Evolutionary conservation across 116 monocot species (phyloP).

Genomic region (Cymodocea nodosa): DNA sequence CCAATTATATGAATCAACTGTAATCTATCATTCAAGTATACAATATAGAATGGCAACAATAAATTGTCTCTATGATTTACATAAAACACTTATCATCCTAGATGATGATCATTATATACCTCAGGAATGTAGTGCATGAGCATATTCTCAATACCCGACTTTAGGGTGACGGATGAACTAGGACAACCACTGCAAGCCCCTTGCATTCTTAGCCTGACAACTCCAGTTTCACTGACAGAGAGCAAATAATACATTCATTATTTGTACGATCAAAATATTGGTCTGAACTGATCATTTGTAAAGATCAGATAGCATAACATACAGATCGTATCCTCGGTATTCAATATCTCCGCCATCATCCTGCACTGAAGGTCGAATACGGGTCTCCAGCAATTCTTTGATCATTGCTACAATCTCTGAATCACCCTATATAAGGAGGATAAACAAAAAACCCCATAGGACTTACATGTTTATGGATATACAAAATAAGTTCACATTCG

Average conservation of each 20-base stretch:
- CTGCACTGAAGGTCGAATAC: conserved; percentile 87
- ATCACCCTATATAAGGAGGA: conserved; percentile 46
- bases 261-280: background rate
- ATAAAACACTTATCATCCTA: background rate
- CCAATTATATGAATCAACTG: too few species aligned
- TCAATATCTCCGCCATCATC: conserved; percentile 98
- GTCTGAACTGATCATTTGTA: background rate
- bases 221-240: conserved; percentile 56
- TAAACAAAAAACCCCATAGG: background rate
- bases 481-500: too few species aligned
- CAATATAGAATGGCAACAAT: background rate
- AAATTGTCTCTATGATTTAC: background rate
- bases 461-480: background rate
- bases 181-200: conserved; percentile 98
- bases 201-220: conserved; percentile 90
- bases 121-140: conserved; percentile 97
- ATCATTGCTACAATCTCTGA: conserved; percentile 98
- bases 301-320: background rate
- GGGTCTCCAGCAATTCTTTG: conserved; percentile 88
- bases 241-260: background rate
- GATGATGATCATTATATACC: conserved; percentile 18
- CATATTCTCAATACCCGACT: conserved; percentile 98
- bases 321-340: conserved; percentile 80
- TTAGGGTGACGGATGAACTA: conserved; percentile 94
- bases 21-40: background rate